Evolutionary conservation across 306 rosid genomes (phyloP), one percentile per base, ranked within the genome.

Genomic region (Prosopis cineraria): DNA sequence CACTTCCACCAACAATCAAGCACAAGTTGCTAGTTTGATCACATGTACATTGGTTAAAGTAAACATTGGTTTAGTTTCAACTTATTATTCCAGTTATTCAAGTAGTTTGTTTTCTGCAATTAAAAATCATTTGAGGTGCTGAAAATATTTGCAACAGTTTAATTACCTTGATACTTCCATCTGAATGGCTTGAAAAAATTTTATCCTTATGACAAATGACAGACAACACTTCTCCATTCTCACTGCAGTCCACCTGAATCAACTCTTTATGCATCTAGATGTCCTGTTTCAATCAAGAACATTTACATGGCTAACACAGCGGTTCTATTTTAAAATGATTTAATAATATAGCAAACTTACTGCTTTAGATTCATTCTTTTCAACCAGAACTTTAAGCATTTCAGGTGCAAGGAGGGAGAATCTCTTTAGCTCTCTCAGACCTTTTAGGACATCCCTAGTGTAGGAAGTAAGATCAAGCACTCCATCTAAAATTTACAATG

Each of bases 151-250:
- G 13, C 7, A 20, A 20, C 44, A 56, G 68, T 74, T 37, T 64
- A 62, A 53, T 75, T 84, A 94, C 98, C 98, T 89, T 92, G 66
- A 95, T 89, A 25, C 90, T 95, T 73, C 98, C 98, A 86, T 95
- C 96, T 81, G 98, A 80, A 82, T 95, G 98, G 13, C 98, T 97
- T 3, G 98, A 92, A 86, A 95, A 87, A 3, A 86, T 19, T 77
- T 88, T 88, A 78, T 85, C 91, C 71, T 87, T 89, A 50, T 67
- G 84, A 84, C 80, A 91, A 55, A 86, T 83, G 77, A 92, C 68
- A 48, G 98, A 92, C 31, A 87, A 64, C 63, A 95, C 97, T 80
- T 89, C 93, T 85, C 98, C 97, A 63, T 91, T 95, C 87, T 85
- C 91, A 25, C 90, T 87, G 87, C 98, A 91, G 48, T 95, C 92